Evolutionary conservation across 2,329 filamentous ascomycete species (phyloP).

Genomic region (Byssothecium circinans): DNA sequence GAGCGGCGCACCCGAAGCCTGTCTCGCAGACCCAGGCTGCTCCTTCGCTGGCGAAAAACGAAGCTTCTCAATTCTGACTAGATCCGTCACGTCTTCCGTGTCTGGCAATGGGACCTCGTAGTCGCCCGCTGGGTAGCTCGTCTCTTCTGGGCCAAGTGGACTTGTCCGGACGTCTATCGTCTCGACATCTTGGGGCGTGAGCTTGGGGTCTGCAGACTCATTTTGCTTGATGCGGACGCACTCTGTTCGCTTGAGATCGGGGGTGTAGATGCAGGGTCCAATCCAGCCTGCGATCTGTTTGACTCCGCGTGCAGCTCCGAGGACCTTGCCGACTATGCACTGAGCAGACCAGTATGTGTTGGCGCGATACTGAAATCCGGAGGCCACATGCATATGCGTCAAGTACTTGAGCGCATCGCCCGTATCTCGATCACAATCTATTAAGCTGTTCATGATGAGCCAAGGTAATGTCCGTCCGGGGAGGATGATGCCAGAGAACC

Average conservation of each 20-base stretch:
- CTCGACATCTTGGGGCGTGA: constrained; percentile 62
- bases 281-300: constrained; percentile 73
- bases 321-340: constrained; percentile 74
- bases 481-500: constrained; percentile 73
- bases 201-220: constrained; percentile 55
- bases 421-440: constrained; percentile 72
- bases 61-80: constrained; percentile 70
- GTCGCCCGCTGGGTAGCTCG: constrained; percentile 66
- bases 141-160: constrained; percentile 65
- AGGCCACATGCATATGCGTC: constrained; percentile 67
- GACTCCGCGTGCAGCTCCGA: constrained; percentile 67
- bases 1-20: constrained; percentile 35
- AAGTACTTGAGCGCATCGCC: constrained; percentile 67
- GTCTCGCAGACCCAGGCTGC: constrained; percentile 30
- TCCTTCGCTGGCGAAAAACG: constrained; percentile 56
- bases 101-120: constrained; percentile 65
- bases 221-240: constrained; percentile 69
- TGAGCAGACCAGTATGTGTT: constrained; percentile 76
- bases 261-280: constrained; percentile 69
- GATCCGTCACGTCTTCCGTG: constrained; percentile 61
- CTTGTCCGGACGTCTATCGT: constrained; percentile 69
- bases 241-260: constrained; percentile 67
- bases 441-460: constrained; percentile 75
- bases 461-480: constrained; percentile 72
- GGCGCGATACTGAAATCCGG: constrained; percentile 75